Evolutionary conservation across 306 rosid genomes (phyloP).

Genomic region (Elaeagnus macrophylla): DNA sequence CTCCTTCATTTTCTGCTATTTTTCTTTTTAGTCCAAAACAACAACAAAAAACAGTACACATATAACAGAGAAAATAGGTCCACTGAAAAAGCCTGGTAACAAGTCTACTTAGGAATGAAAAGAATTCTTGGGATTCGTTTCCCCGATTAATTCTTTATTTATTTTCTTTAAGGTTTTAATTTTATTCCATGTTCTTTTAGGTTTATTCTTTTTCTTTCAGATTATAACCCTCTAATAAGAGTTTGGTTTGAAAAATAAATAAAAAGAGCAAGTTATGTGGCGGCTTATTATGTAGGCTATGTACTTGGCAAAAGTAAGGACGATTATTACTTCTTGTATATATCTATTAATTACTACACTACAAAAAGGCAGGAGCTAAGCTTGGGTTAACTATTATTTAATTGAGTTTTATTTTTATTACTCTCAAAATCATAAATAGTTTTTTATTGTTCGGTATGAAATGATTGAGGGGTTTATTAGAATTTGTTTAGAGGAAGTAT

Average conservation of each 20-base stretch:
- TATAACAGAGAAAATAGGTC: slow-evolving; percentile 11
- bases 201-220: background rate
- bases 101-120: slow-evolving; percentile 42
- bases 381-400: slow-evolving; percentile 6
- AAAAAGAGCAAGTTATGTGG: slow-evolving; percentile 34
- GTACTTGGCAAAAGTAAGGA: slow-evolving; percentile 29
- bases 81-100: slow-evolving; percentile 58
- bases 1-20: background rate
- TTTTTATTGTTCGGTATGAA: slow-evolving; percentile 29
- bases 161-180: background rate
- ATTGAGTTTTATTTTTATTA: no score
- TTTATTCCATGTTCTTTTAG: background rate
- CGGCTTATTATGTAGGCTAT: slow-evolving; percentile 36
- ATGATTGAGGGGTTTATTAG: slow-evolving; percentile 45
- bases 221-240: no score
- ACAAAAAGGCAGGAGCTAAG: background rate
- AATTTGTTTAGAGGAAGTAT: slow-evolving; percentile 35
- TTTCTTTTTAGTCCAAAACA: background rate
- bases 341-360: no score
- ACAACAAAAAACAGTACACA: background rate
- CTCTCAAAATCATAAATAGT: no score
- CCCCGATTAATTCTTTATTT: slow-evolving; percentile 1
- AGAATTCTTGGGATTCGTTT: slow-evolving; percentile 45
- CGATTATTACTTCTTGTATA: slow-evolving; percentile 37
- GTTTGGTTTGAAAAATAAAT: slow-evolving; percentile 1